Percentiles rank a stretch among this genome's conserved stretches.
Conservation (phyloP, 2,329 filamentous ascomycete genomes). For the Ophiocordyceps robertsii region DNA sequence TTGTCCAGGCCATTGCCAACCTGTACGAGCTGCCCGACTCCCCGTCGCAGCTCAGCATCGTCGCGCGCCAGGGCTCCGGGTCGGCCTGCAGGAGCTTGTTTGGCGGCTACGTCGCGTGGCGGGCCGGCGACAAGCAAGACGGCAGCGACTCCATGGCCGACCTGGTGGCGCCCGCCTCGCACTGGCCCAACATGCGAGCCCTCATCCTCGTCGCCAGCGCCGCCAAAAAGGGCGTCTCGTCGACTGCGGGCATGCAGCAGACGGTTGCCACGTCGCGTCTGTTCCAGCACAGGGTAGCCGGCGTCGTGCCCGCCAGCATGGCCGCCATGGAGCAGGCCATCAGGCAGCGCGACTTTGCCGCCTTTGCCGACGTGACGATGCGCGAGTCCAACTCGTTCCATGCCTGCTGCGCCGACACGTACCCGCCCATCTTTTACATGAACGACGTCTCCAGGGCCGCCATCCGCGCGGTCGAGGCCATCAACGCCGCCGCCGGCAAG, state of each 20-base stretch:
- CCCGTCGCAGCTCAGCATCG: conserved; percentile 70
- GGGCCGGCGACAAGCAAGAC: conserved; percentile 61
- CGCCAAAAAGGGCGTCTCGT: conserved; percentile 90
- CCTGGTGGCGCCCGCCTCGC: conserved; percentile 72
- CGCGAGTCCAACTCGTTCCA: conserved; percentile 96
- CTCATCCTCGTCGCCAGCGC: conserved; percentile 83
- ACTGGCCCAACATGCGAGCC: conserved; percentile 94
- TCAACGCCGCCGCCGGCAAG: conserved; percentile 69
- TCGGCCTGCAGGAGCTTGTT: conserved; percentile 89
- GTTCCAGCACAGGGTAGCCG: conserved; percentile 61
- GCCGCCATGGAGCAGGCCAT: conserved; percentile 73
- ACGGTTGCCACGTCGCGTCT: conserved; percentile 86
- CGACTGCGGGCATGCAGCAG: conserved; percentile 91
- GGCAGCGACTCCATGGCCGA: conserved; percentile 81
- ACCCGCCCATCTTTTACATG: conserved; percentile 97
- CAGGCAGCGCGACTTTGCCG: conserved; percentile 62
- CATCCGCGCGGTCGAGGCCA: conserved; percentile 75
- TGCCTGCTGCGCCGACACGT: conserved; percentile 85
- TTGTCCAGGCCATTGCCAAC: conserved; percentile 78
- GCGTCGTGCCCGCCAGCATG: conserved; percentile 77
- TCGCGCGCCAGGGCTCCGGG: conserved; percentile 87
- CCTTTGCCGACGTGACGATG: conserved; percentile 88
- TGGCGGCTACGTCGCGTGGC: conserved; percentile 93
- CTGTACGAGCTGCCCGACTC: conserved; percentile 76
- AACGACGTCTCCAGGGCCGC: conserved; percentile 86